Evolutionary conservation across 2,329 filamentous ascomycete genomes (phyloP).

Genomic region (Stemphylium lycopersici): DNA sequence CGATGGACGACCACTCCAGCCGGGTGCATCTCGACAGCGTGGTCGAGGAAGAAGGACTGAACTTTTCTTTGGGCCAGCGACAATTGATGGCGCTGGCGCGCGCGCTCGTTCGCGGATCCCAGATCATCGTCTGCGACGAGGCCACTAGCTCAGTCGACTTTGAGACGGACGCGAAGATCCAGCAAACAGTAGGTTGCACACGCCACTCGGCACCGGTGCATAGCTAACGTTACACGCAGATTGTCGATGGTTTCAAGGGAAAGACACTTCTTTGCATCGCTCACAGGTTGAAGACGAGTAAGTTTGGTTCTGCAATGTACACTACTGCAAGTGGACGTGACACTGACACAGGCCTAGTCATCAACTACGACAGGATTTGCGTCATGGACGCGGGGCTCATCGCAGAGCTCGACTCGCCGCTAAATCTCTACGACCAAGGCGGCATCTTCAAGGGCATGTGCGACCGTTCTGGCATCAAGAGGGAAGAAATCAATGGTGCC

Average conservation of each 20-base stretch:
- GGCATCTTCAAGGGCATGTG: constrained; percentile 92
- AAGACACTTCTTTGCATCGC: constrained; percentile 92
- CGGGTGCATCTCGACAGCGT: constrained; percentile 81
- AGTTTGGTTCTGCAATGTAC: background rate
- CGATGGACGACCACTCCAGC: constrained; percentile 53
- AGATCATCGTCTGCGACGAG: constrained; percentile 97
- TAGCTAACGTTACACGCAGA: constrained; percentile 72
- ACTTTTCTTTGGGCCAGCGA: constrained; percentile 76
- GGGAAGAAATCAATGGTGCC: constrained; percentile 54
- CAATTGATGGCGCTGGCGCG: constrained; percentile 94
- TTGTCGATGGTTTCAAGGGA: constrained; percentile 81
- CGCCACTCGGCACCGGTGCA: background rate
- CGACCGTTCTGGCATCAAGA: constrained; percentile 77
- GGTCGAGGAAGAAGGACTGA: constrained; percentile 93
- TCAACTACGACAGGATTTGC: constrained; percentile 92
- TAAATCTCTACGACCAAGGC: constrained; percentile 72
- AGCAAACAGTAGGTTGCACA: constrained; percentile 74
- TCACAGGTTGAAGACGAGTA: constrained; percentile 77
- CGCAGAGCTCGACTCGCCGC: constrained; percentile 81
- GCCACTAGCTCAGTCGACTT: constrained; percentile 70
- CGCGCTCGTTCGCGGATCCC: constrained; percentile 82
- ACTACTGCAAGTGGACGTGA: background rate
- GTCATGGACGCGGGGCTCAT: constrained; percentile 93
- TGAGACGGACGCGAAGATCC: constrained; percentile 96
- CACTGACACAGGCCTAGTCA: constrained; percentile 58